Conservation (phyloP, 805 yeast species). For the Yamadazyma laniorum region DNA sequence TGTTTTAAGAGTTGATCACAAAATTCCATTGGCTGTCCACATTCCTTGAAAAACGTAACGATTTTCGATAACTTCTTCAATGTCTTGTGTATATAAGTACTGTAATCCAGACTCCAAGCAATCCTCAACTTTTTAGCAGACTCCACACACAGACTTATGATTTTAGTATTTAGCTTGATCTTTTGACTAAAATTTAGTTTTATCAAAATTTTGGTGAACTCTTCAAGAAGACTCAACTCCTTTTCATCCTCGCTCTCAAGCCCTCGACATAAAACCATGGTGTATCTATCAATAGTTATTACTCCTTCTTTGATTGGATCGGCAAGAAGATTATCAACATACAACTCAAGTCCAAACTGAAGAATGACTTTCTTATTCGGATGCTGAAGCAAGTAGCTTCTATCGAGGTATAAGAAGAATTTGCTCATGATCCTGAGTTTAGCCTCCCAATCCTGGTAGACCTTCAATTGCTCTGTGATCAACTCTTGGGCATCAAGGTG, state of each 20-base stretch:
- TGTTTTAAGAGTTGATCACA: constrained; percentile 17
- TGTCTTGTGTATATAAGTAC: constrained; percentile 16
- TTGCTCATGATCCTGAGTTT: constrained; percentile 24
- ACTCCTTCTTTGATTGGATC: constrained; percentile 5
- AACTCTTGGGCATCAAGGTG: constrained; percentile 2
- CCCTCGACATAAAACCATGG: constrained; percentile 8
- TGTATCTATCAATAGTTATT: constrained; percentile 13
- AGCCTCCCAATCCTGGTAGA: constrained; percentile 23
- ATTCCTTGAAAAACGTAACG: constrained; percentile 19
- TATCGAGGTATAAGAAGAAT: constrained; percentile 36
- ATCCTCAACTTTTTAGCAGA: constrained; percentile 17
- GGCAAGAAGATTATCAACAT: constrained; percentile 16
- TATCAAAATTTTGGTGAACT: constrained; percentile 19
- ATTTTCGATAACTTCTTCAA: constrained; percentile 17
- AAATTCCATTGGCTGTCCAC: constrained; percentile 19
- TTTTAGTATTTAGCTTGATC: constrained; percentile 14
- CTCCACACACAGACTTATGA: constrained; percentile 14
- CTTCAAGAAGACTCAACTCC: constrained; percentile 8
- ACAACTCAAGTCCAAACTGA: constrained; percentile 23
- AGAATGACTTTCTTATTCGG: constrained; percentile 26
- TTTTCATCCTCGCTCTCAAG: constrained; percentile 9
- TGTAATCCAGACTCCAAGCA: constrained; percentile 17
- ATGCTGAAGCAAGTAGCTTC: constrained; percentile 33
- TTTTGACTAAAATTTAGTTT: constrained; percentile 20
- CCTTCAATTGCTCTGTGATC: constrained; percentile 13